Evolutionary conservation across 2,329 filamentous ascomycete genomes (phyloP), one percentile per base, ranked within the genome.

Genomic region (Phialophora chinensis): DNA sequence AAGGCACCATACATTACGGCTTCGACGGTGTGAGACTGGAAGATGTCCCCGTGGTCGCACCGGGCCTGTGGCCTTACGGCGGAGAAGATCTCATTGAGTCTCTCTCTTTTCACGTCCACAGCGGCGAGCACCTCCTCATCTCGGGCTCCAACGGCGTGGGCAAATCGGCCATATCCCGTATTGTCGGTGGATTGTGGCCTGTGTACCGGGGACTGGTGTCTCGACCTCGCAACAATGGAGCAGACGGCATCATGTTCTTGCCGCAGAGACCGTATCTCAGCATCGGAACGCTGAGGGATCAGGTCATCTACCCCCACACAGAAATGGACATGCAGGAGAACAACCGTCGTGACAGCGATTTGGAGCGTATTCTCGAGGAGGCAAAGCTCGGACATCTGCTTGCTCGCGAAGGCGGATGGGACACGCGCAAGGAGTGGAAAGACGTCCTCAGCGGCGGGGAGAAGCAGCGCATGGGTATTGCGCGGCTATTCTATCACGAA

Each of bases 181-280:
- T 98, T 33, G 88, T 97, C 7, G 93, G 94, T 0, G 95, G 95
- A 0, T 83, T 99, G 10, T 99, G 96, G 95, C 96, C 95, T 0
- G 91, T 96, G 0, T 99, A 98, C 77, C 90, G 95, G 53, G 95
- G 95, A 2, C 84, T 99, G 1, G 92, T 97, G 20, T 96, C 91
- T 66, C 88, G 93, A 1, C 94, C 95, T 2, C 92, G 95, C 74
- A 85, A 82, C 47, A 86, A 87, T 50, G 93, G 93, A 47, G 85
- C 90, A 69, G 94, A 98, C 71, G 95, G 95, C 66, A 96, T 99
- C 80, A 98, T 99, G 93, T 98, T 99, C 80, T 85, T 99, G 11
- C 95, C 95, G 0, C 95, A 99, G 77, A 86, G 94, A 17, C 93
- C 94, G 0, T 98, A 98, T 74, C 86, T 98, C 38, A 94, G 90